A percentile compares a stretch with the other conserved stretches of the same genome.
phyloP scores from a whole-genome alignment of 2,329 filamentous ascomycete species.

The Fusarium siculi region DNA sequence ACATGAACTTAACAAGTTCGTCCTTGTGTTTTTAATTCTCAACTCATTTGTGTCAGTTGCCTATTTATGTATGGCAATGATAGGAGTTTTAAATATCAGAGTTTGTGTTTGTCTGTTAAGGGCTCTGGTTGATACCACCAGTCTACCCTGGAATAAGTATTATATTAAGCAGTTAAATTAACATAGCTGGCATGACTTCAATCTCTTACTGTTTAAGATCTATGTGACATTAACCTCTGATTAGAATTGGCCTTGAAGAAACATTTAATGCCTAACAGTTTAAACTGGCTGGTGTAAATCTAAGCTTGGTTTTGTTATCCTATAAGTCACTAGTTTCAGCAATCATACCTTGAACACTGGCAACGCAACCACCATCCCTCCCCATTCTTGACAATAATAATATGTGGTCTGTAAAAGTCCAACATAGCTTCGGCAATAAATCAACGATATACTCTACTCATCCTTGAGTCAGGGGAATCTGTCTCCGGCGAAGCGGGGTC shows the following conservation, averaged over 20 bases:
- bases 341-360: neutral
- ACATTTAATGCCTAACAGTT: rapidly evolving
- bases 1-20: neutral
- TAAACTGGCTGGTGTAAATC: too few relatives aligned
- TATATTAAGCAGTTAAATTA: rapidly evolving
- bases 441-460: neutral
- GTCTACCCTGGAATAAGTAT: neutral
- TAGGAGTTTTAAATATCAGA: neutral
- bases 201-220: neutral
- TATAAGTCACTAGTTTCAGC: too few relatives aligned
- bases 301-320: neutral
- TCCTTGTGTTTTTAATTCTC: rapidly evolving
- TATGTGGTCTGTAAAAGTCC: too few relatives aligned
- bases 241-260: neutral
- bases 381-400: neutral
- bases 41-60: rapidly evolving
- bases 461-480: neutral
- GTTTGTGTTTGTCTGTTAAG: neutral
- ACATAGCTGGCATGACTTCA: neutral
- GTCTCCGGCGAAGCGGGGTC: neutral
- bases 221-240: rapidly evolving
- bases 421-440: neutral
- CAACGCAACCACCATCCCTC: too few relatives aligned
- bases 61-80: rapidly evolving
- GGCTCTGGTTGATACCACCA: neutral